Percentiles rank a stretch among this genome's conserved stretches.
Conservation (phyloP, 1,284 basidiomycete species). For the Erythrobasidium hasegawianum region DNA sequence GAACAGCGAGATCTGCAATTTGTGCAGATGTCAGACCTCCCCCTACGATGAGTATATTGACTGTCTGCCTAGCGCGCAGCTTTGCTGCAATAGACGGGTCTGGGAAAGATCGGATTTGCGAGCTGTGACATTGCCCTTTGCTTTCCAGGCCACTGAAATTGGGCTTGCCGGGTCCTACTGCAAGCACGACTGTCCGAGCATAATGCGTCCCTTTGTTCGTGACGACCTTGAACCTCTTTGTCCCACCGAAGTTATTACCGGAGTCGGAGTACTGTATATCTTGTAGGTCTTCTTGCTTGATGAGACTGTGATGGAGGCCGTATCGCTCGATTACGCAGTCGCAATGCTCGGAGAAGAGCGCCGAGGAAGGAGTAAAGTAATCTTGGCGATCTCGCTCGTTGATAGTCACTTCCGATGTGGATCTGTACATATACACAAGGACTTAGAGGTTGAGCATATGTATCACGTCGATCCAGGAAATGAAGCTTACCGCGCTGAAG, state of each 20-base stretch:
- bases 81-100: slow-evolving; percentile 3
- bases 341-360: slow-evolving; percentile 46
- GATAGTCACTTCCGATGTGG: slow-evolving; percentile 39
- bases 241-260: slow-evolving; percentile 22
- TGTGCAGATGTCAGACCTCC: slow-evolving; percentile 51
- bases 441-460: no score
- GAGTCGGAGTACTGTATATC: slow-evolving; percentile 30
- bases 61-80: slow-evolving; percentile 14
- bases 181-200: slow-evolving; percentile 43
- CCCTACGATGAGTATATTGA: slow-evolving; percentile 47
- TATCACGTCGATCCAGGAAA: slow-evolving; percentile 9
- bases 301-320: slow-evolving; percentile 33
- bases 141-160: slow-evolving; percentile 27
- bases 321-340: slow-evolving; percentile 42
- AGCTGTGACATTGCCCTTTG: slow-evolving; percentile 44
- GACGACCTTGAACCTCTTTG: slow-evolving; percentile 11
- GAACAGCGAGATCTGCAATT: slow-evolving; percentile 46
- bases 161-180: slow-evolving; percentile 47
- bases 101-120: slow-evolving; percentile 38
- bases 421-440: slow-evolving; percentile 3
- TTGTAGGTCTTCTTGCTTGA: slow-evolving; percentile 35
- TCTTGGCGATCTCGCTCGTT: slow-evolving; percentile 50
- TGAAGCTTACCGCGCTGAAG: slow-evolving; percentile 2
- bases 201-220: slow-evolving; percentile 32
- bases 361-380: slow-evolving; percentile 46